These are phyloP conservation scores for Suhomyces terraborum DNA, from an alignment of 1,139 yeast species.

Conservation along the genomic window DNA sequence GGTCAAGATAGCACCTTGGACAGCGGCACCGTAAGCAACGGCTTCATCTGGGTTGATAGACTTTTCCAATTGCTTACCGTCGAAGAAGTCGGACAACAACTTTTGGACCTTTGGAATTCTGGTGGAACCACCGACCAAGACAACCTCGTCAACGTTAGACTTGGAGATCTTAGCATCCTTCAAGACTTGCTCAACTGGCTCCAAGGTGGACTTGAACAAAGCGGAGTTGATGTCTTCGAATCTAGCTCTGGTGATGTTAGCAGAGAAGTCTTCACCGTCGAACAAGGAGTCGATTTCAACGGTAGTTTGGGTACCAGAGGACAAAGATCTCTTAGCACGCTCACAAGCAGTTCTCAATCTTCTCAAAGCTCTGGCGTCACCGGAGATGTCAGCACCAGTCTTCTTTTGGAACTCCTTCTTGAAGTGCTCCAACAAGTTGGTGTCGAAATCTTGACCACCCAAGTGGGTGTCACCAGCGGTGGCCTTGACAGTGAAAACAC, in stretches of 20 bases:
- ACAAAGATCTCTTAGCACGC: slow-evolving; percentile 98
- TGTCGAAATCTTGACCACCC: slow-evolving; percentile 99
- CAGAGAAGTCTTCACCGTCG: slow-evolving; percentile 96
- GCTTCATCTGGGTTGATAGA: slow-evolving; percentile 99
- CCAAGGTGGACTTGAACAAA: slow-evolving; percentile 93
- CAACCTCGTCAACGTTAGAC: slow-evolving; percentile 91
- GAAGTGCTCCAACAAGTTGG: slow-evolving; percentile 93
- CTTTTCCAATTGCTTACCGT: slow-evolving; percentile 95
- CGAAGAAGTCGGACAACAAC: slow-evolving; percentile 95
- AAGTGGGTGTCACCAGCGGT: slow-evolving; percentile 99
- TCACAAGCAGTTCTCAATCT: slow-evolving; percentile 99
- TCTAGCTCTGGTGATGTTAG: slow-evolving; percentile 98
- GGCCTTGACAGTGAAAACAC: slow-evolving; percentile 99
- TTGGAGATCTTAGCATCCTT: slow-evolving; percentile 92
- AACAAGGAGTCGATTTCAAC: slow-evolving; percentile 95
- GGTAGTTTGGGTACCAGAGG: slow-evolving; percentile 95
- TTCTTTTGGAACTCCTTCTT: slow-evolving; percentile 95
- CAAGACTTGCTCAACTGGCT: slow-evolving; percentile 97
- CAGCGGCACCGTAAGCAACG: slow-evolving; percentile 99
- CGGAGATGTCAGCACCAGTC: slow-evolving; percentile 89
- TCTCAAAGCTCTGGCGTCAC: slow-evolving; percentile 94
- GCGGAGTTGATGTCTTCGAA: slow-evolving; percentile 97
- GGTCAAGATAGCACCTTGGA: slow-evolving; percentile 98
- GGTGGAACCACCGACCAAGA: slow-evolving; percentile 99
- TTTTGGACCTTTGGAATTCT: slow-evolving; percentile 99